Base-by-base conservation (phyloP, 176 grass and related monocot species). In the Musa beccarii region DNA sequence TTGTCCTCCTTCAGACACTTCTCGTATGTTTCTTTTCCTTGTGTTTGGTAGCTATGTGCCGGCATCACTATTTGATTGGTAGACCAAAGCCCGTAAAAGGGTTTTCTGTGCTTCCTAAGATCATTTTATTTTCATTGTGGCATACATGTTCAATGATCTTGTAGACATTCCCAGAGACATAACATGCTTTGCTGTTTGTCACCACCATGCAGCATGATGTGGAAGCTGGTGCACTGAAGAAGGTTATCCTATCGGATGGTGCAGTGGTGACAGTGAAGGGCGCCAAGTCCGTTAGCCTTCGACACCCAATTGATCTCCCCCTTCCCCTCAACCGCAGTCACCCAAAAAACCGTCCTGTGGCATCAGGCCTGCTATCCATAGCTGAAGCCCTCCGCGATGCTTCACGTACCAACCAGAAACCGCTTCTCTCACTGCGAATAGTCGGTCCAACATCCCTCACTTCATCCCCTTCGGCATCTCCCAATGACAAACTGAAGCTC, bases 181-280 rank as follows among this genome's bases (percentile, higher is more conserved):
- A 57, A 57, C 10, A 62, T 62, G 57, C 17, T 62, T n/a, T 62
- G 15, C 17, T 69, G 79, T 75, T 53, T 43, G 34, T 43, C 3
- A 49, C 70, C 88, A 68, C 9, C 79, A 2, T 74, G 57, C 80
- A 98, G 94, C 90, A 93, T 84, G 94, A 98, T 50, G 94, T 98
- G 28, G 94, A 98, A 9, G 90, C 94, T 66, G 90, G 94, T 81
- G 76, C 75, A 15, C 75, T 98, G 82, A 93, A 98, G 87, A 98
- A 93, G 84, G 88, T 98, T 67, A 80, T 98, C 69, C 82, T 98
- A 0, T 90, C 90, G 49, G 94, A 98, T 82, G 94, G 94, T 63
- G 94, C 88, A 0, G 94, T 86, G 26, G 90, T 98, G 29, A 93
- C 90, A 61, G 86, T 98, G 19, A 93, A 89, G 76, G 90, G 88